These are phyloP conservation scores for Auricularia sp. DNA, from an alignment of 768 basidiomycete species.

Conservation along the genomic window DNA sequence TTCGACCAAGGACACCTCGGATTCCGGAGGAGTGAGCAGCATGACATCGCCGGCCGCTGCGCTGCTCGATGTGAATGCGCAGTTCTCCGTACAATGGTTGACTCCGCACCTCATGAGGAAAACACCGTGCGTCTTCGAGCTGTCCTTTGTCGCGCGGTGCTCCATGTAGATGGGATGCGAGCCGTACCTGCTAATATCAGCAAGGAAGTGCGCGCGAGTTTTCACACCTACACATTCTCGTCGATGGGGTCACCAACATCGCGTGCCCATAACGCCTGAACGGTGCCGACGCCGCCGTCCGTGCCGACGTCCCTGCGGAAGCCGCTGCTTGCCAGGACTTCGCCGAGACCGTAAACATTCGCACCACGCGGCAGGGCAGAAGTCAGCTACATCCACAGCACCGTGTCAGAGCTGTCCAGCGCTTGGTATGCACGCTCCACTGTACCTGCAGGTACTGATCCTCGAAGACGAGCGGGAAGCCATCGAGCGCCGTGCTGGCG, in stretches of 20 bases:
- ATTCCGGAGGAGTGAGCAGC: conserved; percentile 45
- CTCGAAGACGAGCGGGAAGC: conserved; percentile 66
- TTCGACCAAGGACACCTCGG: conserved; percentile 51
- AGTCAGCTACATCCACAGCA: conserved; percentile 32
- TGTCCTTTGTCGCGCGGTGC: conserved; percentile 45
- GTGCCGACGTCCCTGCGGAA: conserved; percentile 51
- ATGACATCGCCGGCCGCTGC: conserved; percentile 63
- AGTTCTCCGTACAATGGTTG: neutral
- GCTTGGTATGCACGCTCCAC: no score
- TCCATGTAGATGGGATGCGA: conserved; percentile 63
- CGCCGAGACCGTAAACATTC: conserved; percentile 73
- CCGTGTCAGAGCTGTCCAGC: neutral
- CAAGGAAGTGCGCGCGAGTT: neutral
- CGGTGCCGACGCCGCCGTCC: conserved; percentile 38
- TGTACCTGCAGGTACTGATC: conserved; percentile 65
- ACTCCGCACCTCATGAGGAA: conserved; percentile 49
- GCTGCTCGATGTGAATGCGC: conserved; percentile 21
- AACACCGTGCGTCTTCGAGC: conserved; percentile 60
- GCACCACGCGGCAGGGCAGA: conserved; percentile 55
- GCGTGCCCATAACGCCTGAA: conserved; percentile 61
- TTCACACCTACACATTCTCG: conserved; percentile 45
- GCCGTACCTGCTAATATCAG: conserved; percentile 45
- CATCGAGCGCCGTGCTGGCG: conserved; percentile 45
- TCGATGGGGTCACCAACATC: conserved; percentile 55
- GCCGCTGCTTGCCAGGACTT: conserved; percentile 58